A percentile compares a stretch with the other conserved stretches of the same genome.
phyloP scores from a whole-genome alignment of 495 filamentous ascomycete genomes.

The Aspergillus sparsus region DNA sequence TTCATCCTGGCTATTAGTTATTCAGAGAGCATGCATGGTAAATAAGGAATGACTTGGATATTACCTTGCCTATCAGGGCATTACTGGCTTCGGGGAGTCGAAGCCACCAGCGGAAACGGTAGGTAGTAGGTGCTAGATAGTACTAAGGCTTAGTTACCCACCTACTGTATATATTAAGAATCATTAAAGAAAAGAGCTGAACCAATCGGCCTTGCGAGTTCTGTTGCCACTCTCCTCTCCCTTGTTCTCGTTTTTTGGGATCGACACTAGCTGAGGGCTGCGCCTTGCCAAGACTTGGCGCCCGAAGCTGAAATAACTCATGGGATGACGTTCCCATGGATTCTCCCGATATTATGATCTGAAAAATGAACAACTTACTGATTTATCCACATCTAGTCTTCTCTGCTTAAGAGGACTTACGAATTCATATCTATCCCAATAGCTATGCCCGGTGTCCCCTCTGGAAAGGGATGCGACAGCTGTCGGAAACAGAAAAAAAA shows the following conservation, averaged over 20 bases:
- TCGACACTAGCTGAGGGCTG: not conserved
- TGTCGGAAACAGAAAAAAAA: constrained; percentile 58
- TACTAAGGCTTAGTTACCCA: no score
- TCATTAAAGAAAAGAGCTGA: no score
- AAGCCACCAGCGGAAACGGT: no score
- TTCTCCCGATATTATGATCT: not conserved
- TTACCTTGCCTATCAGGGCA: no score
- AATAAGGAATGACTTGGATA: no score
- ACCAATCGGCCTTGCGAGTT: not conserved
- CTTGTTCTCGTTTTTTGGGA: not conserved
- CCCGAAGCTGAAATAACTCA: not conserved
- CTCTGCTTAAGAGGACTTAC: not conserved
- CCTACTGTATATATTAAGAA: no score
- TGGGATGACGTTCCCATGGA: not conserved
- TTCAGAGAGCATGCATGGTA: no score
- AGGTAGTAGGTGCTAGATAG: no score
- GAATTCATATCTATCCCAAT: not conserved
- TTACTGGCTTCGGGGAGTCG: no score
- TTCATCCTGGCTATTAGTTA: no score
- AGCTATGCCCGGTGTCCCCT: constrained; percentile 53
- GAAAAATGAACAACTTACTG: not conserved
- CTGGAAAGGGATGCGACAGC: constrained; percentile 49
- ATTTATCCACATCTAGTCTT: no score
- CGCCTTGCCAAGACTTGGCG: constrained; percentile 15
- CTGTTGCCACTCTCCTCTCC: not conserved